A percentile compares a stretch with the other conserved stretches of the same genome.
Evolutionary conservation across 225 moss, liverwort and hornwort species (phyloP).

Genomic region (Takakia lepidozioides): DNA sequence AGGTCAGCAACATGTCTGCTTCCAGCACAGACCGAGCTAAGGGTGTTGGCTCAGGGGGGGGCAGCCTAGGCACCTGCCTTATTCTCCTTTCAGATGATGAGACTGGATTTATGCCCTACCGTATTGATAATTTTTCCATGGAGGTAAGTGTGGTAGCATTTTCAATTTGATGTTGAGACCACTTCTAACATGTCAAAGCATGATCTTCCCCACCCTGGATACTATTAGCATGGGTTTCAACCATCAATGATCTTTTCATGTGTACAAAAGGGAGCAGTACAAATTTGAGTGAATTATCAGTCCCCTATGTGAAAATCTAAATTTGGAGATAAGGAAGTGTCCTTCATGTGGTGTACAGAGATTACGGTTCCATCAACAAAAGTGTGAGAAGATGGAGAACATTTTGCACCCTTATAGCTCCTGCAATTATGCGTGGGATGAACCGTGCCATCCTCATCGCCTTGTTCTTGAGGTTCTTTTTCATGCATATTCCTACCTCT

Average conservation of each 20-base stretch:
- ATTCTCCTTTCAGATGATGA: slow-evolving; percentile 87
- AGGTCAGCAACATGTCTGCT: slow-evolving; percentile 73
- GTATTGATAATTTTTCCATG: slow-evolving; percentile 91
- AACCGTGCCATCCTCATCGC: slow-evolving; percentile 91
- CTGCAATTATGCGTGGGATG: slow-evolving; percentile 93
- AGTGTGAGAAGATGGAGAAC: slow-evolving; percentile 89
- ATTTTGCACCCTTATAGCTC: slow-evolving; percentile 84
- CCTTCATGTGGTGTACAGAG: slow-evolving; percentile 41
- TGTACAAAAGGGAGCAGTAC: too few relatives aligned
- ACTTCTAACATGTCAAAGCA: too few relatives aligned
- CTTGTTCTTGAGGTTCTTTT: slow-evolving; percentile 86
- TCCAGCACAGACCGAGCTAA: slow-evolving; percentile 45
- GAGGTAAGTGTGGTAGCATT: slow-evolving; percentile 56
- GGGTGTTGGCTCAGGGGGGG: slow-evolving; percentile 59
- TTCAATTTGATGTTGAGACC: too few relatives aligned
- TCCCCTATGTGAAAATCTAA: too few relatives aligned
- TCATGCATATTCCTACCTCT: too few relatives aligned
- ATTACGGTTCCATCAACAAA: slow-evolving; percentile 93
- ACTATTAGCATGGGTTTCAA: too few relatives aligned
- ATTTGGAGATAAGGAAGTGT: too few relatives aligned
- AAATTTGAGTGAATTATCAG: too few relatives aligned
- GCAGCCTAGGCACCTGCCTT: slow-evolving; percentile 72
- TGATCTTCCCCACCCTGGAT: too few relatives aligned
- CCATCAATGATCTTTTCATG: too few relatives aligned
- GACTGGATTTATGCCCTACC: slow-evolving; percentile 93